Evolutionary conservation across 2,329 filamentous ascomycete species (phyloP).

Genomic region (Penicillium sp.): DNA sequence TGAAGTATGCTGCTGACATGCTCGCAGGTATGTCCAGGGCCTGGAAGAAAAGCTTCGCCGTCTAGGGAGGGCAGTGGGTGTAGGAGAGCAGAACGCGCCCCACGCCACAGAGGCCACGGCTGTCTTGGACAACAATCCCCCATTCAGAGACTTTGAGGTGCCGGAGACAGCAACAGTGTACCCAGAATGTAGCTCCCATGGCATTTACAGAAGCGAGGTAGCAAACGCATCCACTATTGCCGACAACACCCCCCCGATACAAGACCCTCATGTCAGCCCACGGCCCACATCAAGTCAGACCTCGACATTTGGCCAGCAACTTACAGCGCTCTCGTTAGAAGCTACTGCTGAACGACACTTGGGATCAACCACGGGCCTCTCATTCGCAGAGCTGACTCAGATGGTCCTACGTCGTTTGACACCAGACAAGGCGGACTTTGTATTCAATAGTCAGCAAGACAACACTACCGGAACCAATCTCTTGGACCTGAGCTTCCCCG

Average conservation of each 20-base stretch:
- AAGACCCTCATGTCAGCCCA: background rate
- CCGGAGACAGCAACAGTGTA: background rate
- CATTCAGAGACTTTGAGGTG: background rate
- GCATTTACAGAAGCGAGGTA: background rate
- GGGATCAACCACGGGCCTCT: slow-evolving; percentile 45
- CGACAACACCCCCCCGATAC: background rate
- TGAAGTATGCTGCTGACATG: background rate
- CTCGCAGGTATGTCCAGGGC: background rate
- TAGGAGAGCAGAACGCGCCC: background rate
- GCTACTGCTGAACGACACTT: slow-evolving; percentile 46
- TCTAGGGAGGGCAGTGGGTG: background rate
- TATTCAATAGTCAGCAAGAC: slow-evolving; percentile 28
- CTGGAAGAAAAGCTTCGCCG: background rate
- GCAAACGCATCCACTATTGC: background rate
- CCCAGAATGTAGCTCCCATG: background rate
- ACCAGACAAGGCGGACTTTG: slow-evolving; percentile 44
- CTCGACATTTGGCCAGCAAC: slow-evolving; percentile 32
- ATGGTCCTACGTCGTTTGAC: slow-evolving; percentile 41
- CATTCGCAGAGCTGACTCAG: slow-evolving; percentile 46
- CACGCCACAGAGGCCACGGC: background rate
- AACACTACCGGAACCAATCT: slow-evolving; percentile 3
- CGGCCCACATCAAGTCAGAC: slow-evolving; percentile 3
- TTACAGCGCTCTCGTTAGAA: slow-evolving; percentile 41
- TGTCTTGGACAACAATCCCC: background rate
- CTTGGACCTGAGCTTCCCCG: slow-evolving; percentile 4